A percentile compares a stretch with the other conserved stretches of the same genome.
Evolutionary conservation across 768 basidiomycete genomes (phyloP).

Genomic region (Xanthoconium purpureum): DNA sequence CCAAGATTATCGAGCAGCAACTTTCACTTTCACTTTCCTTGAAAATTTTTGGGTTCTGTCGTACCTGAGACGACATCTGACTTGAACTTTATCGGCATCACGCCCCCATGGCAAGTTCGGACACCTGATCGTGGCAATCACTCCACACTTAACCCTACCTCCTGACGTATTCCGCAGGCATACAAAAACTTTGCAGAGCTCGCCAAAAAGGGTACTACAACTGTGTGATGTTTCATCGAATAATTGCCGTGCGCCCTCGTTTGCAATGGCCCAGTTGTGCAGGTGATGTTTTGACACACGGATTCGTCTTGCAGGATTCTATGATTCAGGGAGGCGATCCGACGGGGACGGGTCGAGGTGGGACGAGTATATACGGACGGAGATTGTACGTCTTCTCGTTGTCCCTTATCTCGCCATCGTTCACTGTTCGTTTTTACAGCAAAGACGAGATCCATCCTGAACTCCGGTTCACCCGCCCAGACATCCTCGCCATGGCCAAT

Average conservation of each 20-base stretch:
- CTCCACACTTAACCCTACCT: not conserved
- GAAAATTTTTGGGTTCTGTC: conserved; percentile 43
- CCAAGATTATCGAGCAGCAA: too few relatives aligned
- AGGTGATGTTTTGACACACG: not conserved
- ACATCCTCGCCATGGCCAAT: conserved; percentile 96
- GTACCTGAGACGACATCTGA: conserved; percentile 81
- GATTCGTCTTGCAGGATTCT: conserved; percentile 62
- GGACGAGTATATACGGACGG: conserved; percentile 84
- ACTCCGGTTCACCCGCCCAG: conserved; percentile 91
- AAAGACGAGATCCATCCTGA: conserved; percentile 92
- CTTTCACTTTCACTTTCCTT: too few relatives aligned
- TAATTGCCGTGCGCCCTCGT: conserved; percentile 60
- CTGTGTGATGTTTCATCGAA: conserved; percentile 84
- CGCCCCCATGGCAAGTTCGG: conserved; percentile 60
- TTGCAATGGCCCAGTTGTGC: not conserved
- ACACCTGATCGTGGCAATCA: not conserved
- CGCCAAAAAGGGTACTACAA: conserved; percentile 92
- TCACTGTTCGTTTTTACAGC: conserved; percentile 35
- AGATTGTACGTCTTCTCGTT: conserved; percentile 60
- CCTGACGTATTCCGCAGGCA: conserved; percentile 49
- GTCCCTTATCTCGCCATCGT: not conserved
- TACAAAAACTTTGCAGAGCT: conserved; percentile 95
- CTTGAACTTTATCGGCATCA: conserved; percentile 93
- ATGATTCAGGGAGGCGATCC: conserved; percentile 98
- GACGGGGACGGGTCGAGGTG: conserved; percentile 91